Conservation (phyloP, 2,329 filamentous ascomycete genomes). For the Coniochaeta ligniaria region DNA sequence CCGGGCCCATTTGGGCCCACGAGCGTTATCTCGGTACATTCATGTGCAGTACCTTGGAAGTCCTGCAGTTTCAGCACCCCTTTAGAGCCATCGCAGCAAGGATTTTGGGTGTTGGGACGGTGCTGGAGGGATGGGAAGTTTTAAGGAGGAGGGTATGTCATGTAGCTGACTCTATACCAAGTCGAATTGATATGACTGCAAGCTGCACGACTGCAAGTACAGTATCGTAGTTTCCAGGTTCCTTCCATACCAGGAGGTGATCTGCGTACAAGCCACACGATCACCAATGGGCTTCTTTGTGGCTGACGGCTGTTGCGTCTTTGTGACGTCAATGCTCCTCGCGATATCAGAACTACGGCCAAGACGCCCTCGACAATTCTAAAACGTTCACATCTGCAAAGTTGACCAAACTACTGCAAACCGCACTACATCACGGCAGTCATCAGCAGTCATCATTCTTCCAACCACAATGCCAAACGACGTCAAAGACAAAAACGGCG, state of each 20-base stretch:
- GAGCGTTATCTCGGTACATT: too few relatives aligned
- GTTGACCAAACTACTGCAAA: not conserved
- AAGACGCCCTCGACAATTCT: not conserved
- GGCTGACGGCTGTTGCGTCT: not conserved
- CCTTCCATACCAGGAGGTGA: not conserved
- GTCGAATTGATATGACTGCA: too few relatives aligned
- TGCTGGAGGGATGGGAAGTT: too few relatives aligned
- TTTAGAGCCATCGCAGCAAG: not conserved
- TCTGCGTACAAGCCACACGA: not conserved
- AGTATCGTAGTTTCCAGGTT: too few relatives aligned
- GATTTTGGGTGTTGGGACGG: too few relatives aligned
- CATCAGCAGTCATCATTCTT: not conserved
- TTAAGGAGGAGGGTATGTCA: too few relatives aligned
- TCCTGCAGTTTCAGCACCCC: too few relatives aligned
- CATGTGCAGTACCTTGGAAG: too few relatives aligned
- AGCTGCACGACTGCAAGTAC: too few relatives aligned
- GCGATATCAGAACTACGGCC: not conserved
- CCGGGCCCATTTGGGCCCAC: too few relatives aligned
- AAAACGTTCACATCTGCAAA: not conserved
- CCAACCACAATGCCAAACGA: slow-evolving; percentile 11
- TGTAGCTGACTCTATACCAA: too few relatives aligned
- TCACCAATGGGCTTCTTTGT: not conserved
- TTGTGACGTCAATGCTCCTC: not conserved
- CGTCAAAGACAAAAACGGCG: slow-evolving; percentile 25
- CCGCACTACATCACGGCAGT: not conserved